Evolutionary conservation across 2,329 filamentous ascomycete genomes (phyloP).

Genomic region (Xylaria hypoxylon): DNA sequence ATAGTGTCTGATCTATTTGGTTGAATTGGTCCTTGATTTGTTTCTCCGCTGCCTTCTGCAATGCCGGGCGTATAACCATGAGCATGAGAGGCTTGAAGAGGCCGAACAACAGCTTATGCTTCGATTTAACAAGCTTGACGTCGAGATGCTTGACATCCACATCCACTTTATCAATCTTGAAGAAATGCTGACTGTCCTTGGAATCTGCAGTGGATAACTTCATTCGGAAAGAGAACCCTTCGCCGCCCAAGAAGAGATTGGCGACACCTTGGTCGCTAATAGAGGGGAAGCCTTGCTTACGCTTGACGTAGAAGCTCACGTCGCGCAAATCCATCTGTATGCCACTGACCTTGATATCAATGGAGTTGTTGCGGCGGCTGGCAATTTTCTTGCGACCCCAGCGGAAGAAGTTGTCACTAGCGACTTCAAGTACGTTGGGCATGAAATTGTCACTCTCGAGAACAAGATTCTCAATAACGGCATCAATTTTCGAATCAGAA

Average conservation of each 20-base stretch:
- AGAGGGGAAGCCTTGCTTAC: constrained; percentile 91
- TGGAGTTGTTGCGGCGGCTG: constrained; percentile 81
- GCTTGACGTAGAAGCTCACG: constrained; percentile 94
- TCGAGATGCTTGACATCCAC: constrained; percentile 84
- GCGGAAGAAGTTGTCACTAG: constrained; percentile 92
- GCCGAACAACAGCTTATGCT: constrained; percentile 89
- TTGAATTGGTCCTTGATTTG: constrained; percentile 86
- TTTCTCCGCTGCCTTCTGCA: constrained; percentile 91
- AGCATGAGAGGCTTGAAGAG: constrained; percentile 89
- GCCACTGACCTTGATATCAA: constrained; percentile 87
- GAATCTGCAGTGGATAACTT: constrained; percentile 85
- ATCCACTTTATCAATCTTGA: constrained; percentile 91
- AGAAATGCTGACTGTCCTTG: constrained; percentile 82
- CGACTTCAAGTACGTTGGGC: constrained; percentile 89
- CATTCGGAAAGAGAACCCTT: constrained; percentile 92
- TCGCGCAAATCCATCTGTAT: constrained; percentile 93
- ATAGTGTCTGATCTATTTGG: constrained; percentile 78
- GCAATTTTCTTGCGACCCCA: constrained; percentile 90
- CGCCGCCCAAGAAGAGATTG: constrained; percentile 87
- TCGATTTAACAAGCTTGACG: constrained; percentile 93
- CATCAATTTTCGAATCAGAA: constrained; percentile 84
- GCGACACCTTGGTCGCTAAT: constrained; percentile 88
- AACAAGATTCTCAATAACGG: constrained; percentile 92
- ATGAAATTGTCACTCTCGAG: constrained; percentile 97
- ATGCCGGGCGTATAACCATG: constrained; percentile 82